Conservation (phyloP, 345 rosid species). For the Corchorus capsularis region DNA sequence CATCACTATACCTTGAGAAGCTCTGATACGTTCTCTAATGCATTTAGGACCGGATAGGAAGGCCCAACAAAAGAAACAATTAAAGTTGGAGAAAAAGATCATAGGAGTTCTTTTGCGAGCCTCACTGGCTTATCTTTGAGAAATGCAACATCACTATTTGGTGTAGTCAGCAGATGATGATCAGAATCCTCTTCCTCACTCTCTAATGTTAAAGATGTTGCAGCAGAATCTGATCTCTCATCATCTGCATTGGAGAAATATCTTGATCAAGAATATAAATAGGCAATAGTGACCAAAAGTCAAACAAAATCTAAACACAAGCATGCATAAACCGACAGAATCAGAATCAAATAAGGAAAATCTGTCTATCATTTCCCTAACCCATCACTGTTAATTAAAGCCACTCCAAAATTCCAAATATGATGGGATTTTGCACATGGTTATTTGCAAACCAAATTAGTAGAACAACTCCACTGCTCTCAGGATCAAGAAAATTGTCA, state of each 20-base stretch:
- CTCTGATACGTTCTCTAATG: constrained; percentile 6
- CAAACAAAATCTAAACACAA: neutral
- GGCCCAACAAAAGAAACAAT: constrained; percentile 19
- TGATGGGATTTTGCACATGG: neutral
- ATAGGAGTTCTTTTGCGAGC: constrained; percentile 60
- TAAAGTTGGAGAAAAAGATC: constrained; percentile 11
- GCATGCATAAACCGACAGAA: neutral
- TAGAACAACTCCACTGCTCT: neutral
- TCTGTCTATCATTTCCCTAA: no score
- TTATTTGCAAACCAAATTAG: neutral
- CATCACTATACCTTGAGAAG: constrained; percentile 7
- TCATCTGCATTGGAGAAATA: constrained; percentile 38
- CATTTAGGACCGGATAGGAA: constrained; percentile 18
- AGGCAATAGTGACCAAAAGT: neutral
- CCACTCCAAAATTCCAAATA: neutral
- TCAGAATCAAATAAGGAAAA: no score
- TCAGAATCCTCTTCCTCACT: constrained; percentile 72
- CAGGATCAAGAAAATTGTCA: neutral
- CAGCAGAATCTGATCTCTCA: constrained; percentile 60
- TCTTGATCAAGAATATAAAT: neutral
- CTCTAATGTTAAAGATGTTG: constrained; percentile 51
- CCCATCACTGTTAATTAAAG: neutral
- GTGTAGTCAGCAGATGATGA: constrained; percentile 64
- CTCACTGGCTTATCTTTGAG: constrained; percentile 66
- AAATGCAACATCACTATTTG: constrained; percentile 65